Conservation (phyloP, 495 filamentous ascomycete species). For the Neurospora tetrasperma region DNA sequence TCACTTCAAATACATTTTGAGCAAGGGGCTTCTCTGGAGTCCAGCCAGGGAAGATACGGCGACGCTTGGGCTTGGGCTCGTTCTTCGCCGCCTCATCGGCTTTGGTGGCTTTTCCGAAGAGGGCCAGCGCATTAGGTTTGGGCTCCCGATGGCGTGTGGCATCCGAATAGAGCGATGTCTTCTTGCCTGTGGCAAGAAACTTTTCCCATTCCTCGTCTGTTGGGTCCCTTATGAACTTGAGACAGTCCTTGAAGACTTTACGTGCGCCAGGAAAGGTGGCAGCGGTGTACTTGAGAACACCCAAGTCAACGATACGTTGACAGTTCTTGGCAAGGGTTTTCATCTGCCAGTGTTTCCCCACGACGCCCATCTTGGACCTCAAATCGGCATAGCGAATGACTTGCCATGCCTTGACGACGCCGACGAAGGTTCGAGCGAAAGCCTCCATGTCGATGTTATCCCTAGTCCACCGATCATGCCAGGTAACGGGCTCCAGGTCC, state of each 20-base stretch:
- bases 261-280: slow-evolving; percentile 40
- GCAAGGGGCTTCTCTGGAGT: slow-evolving; percentile 34
- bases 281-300: slow-evolving; percentile 56
- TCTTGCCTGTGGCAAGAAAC: slow-evolving; percentile 35
- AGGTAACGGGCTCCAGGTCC: slow-evolving; percentile 35
- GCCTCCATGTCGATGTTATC: slow-evolving; percentile 42
- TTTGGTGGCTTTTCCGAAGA: slow-evolving; percentile 13
- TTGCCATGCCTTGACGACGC: slow-evolving; percentile 37
- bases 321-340: slow-evolving; percentile 56
- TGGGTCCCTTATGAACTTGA: slow-evolving; percentile 68
- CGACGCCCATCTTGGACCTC: slow-evolving; percentile 48
- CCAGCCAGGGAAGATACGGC: slow-evolving; percentile 28
- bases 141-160: slow-evolving; percentile 19
- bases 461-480: slow-evolving; percentile 40
- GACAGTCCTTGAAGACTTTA: slow-evolving; percentile 48
- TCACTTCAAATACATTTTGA: slow-evolving; percentile 34
- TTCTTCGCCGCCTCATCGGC: slow-evolving; percentile 3
- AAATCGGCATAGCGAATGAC: slow-evolving; percentile 48
- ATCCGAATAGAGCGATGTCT: slow-evolving; percentile 25
- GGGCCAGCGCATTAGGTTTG: slow-evolving; percentile 21
- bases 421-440: slow-evolving; percentile 35
- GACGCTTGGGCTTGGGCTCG: slow-evolving; percentile 12
- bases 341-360: slow-evolving; percentile 52
- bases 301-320: slow-evolving; percentile 58
- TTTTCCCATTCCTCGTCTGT: slow-evolving; percentile 51